These are phyloP conservation scores for Ceriops zippeliana DNA, from an alignment of 345 rosid genomes.

Conservation along the genomic window DNA sequence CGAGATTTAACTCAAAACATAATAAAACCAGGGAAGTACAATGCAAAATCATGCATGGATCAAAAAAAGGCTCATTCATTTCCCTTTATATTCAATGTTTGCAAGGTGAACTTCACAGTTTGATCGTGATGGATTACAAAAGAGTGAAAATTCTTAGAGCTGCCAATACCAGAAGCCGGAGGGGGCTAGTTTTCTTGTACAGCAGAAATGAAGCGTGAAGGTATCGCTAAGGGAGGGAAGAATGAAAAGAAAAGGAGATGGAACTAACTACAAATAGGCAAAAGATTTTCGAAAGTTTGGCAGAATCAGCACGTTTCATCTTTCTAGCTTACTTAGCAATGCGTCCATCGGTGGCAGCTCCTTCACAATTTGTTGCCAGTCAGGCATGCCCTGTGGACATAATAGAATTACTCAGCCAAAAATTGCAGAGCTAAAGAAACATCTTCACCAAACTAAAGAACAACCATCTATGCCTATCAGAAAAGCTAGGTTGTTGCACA, in stretches of 20 bases:
- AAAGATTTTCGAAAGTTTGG: background rate
- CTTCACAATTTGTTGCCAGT: conserved; percentile 70
- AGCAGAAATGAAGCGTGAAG: background rate
- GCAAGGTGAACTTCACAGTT: background rate
- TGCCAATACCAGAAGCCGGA: background rate
- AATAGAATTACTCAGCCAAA: background rate
- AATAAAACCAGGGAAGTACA: background rate
- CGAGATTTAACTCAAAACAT: background rate
- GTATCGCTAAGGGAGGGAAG: background rate
- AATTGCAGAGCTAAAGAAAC: background rate
- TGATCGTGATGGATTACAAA: background rate
- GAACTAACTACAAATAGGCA: background rate
- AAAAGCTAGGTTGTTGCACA: too few relatives aligned
- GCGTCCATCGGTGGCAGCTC: conserved; percentile 84
- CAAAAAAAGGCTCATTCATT: background rate
- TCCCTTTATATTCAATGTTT: background rate
- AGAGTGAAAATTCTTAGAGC: background rate
- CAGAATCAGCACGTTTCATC: conserved; percentile 35
- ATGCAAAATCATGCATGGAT: background rate
- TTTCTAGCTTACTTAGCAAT: conserved; percentile 78
- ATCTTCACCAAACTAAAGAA: too few relatives aligned
- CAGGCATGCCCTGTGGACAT: conserved; percentile 75
- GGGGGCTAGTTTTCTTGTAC: background rate
- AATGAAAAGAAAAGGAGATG: background rate
- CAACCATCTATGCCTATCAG: too few relatives aligned